phyloP scores from a whole-genome alignment of 2,329 filamentous ascomycete species.

The Ceratocystis huliohia region DNA sequence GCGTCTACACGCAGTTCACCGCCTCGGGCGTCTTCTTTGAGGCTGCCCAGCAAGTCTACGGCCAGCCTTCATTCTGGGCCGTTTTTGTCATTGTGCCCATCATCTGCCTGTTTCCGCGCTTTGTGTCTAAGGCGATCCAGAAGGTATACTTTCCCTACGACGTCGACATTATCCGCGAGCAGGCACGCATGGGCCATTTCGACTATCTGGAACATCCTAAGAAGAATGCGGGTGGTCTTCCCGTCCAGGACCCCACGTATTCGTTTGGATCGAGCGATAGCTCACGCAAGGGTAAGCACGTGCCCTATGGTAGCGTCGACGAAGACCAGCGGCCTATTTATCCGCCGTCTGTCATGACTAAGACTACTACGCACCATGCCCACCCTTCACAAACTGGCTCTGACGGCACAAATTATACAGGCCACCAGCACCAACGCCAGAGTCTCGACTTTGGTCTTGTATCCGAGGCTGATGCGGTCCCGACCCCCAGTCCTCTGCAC shows the following conservation, averaged over 20 bases:
- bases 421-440: constrained; percentile 36
- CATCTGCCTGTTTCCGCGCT: constrained; percentile 76
- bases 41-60: constrained; percentile 66
- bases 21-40: constrained; percentile 53
- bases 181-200: constrained; percentile 72
- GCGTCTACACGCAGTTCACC: constrained; percentile 53
- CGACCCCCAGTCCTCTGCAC: background rate
- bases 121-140: constrained; percentile 73
- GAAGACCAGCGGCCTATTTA: constrained; percentile 91
- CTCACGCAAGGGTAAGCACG: constrained; percentile 44
- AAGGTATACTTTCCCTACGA: constrained; percentile 92
- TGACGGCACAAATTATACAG: constrained; percentile 83
- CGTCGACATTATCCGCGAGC: constrained; percentile 90
- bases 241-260: constrained; percentile 1
- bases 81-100: constrained; percentile 65
- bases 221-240: constrained; percentile 24
- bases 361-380: constrained; percentile 53
- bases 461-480: constrained; percentile 14
- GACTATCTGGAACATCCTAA: constrained; percentile 45
- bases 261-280: constrained; percentile 33
- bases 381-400: constrained; percentile 80
- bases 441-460: constrained; percentile 18
- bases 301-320: constrained; percentile 52
- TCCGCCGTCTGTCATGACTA: constrained; percentile 74
- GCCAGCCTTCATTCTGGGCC: constrained; percentile 75